These are phyloP conservation scores for Tuber melanosporum DNA, from an alignment of 495 filamentous ascomycete species.

Conservation along the genomic window DNA sequence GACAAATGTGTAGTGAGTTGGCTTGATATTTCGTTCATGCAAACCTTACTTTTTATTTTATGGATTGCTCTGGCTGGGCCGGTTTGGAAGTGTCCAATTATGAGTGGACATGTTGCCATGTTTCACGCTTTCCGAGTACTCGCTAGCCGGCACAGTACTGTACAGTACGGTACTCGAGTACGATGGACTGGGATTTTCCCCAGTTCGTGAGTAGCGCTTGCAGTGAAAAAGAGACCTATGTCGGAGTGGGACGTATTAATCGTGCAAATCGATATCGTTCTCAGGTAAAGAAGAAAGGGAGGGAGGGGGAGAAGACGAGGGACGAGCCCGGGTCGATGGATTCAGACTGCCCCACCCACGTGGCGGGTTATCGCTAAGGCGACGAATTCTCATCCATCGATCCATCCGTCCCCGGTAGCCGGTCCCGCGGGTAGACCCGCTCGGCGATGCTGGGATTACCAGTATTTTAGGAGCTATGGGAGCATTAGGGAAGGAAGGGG, in stretches of 20 bases:
- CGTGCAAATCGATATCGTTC: background rate
- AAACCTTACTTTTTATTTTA: background rate
- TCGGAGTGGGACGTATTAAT: background rate
- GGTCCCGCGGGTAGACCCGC: too few relatives aligned
- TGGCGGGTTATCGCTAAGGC: background rate
- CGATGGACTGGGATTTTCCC: background rate
- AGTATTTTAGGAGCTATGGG: too few relatives aligned
- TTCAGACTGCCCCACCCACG: background rate
- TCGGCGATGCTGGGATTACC: too few relatives aligned
- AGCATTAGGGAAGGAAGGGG: background rate
- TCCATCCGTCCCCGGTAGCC: background rate
- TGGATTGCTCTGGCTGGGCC: background rate
- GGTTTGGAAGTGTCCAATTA: background rate
- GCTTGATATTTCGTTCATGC: background rate
- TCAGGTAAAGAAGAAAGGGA: background rate
- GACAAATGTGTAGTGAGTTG: background rate
- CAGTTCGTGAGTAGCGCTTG: too few relatives aligned
- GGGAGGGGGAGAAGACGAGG: background rate
- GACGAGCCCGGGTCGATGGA: background rate
- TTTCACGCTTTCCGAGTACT: background rate
- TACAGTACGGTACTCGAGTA: too few relatives aligned
- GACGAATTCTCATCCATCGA: background rate
- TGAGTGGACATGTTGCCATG: background rate
- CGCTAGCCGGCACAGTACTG: too few relatives aligned
- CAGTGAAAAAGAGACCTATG: background rate